These are phyloP conservation scores for Linnemannia hyalina DNA, from an alignment of 192 early-diverging fungal genomes.

Conservation along the genomic window DNA sequence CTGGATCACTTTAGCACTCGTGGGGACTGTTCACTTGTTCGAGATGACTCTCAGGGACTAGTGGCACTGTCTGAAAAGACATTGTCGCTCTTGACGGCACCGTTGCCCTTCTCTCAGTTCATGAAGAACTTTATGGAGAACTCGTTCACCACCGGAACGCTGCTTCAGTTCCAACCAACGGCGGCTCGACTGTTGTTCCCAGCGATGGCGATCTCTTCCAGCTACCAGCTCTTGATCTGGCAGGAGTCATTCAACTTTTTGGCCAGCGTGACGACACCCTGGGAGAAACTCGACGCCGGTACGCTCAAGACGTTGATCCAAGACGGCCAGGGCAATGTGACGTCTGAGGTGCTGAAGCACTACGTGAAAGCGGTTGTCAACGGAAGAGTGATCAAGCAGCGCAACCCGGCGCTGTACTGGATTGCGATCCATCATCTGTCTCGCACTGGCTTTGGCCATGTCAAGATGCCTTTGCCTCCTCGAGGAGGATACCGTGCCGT, in stretches of 20 bases:
- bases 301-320: constrained; percentile 43
- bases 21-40: constrained; percentile 38
- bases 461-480: constrained; percentile 28
- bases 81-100: constrained; percentile 36
- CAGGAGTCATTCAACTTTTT: constrained; percentile 48
- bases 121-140: constrained; percentile 54
- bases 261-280: constrained; percentile 42
- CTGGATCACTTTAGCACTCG: constrained; percentile 52
- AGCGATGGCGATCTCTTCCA: constrained; percentile 43
- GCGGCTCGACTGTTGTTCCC: constrained; percentile 49
- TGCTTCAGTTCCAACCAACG: constrained; percentile 46
- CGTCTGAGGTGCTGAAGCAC: constrained; percentile 27
- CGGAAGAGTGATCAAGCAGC: constrained; percentile 52
- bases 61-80: constrained; percentile 33
- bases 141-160: constrained; percentile 44
- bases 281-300: constrained; percentile 39
- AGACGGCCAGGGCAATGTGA: constrained; percentile 25
- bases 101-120: constrained; percentile 47
- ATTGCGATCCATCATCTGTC: constrained; percentile 52
- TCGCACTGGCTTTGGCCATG: constrained; percentile 25
- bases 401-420: constrained; percentile 49
- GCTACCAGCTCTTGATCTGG: constrained; percentile 41
- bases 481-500: background rate
- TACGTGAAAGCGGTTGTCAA: constrained; percentile 46
- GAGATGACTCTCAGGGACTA: constrained; percentile 22